phyloP scores from a whole-genome alignment of 352 stramenopile species.

The Phytophthora tubulina region DNA sequence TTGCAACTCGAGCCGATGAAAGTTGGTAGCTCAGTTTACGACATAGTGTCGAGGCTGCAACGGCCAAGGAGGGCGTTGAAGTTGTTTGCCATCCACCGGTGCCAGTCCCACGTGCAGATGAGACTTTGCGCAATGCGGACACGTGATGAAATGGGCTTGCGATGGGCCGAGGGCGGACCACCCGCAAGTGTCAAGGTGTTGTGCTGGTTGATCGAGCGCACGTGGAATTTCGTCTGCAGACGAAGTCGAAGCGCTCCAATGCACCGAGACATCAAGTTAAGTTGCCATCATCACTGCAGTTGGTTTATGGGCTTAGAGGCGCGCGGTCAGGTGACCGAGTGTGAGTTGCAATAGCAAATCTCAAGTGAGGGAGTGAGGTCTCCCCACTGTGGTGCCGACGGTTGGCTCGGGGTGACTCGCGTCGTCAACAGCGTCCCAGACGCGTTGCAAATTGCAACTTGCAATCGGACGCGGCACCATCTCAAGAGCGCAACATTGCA shows the following conservation, averaged over 20 bases:
- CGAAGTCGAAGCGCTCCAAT: neutral
- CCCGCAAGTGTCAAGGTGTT: slow-evolving; percentile 6
- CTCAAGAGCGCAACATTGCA: slow-evolving; percentile 16
- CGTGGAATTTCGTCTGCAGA: slow-evolving; percentile 8
- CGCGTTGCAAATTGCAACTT: neutral
- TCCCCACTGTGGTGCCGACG: neutral
- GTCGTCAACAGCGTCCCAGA: neutral
- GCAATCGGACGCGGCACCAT: slow-evolving; percentile 31
- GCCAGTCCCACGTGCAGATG: slow-evolving; percentile 39
- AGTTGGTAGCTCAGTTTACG: neutral
- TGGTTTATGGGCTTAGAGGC: too few species aligned
- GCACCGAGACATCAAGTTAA: neutral
- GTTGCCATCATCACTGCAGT: slow-evolving; percentile 8
- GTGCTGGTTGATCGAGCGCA: slow-evolving; percentile 2
- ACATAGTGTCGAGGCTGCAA: neutral
- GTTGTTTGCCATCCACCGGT: neutral
- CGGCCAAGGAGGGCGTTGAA: slow-evolving; percentile 11
- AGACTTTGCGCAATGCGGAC: slow-evolving; percentile 16
- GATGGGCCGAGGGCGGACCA: slow-evolving; percentile 33
- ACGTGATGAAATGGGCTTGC: slow-evolving; percentile 18
- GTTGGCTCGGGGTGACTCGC: slow-evolving; percentile 11
- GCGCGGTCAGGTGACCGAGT: neutral
- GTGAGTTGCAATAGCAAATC: neutral
- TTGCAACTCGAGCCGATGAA: neutral
- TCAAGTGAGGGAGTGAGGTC: neutral